Percentiles rank a stretch among this genome's conserved stretches.
Evolutionary conservation across 2,329 filamentous ascomycete species (phyloP).

Genomic region (Talaromyces pinophilus): DNA sequence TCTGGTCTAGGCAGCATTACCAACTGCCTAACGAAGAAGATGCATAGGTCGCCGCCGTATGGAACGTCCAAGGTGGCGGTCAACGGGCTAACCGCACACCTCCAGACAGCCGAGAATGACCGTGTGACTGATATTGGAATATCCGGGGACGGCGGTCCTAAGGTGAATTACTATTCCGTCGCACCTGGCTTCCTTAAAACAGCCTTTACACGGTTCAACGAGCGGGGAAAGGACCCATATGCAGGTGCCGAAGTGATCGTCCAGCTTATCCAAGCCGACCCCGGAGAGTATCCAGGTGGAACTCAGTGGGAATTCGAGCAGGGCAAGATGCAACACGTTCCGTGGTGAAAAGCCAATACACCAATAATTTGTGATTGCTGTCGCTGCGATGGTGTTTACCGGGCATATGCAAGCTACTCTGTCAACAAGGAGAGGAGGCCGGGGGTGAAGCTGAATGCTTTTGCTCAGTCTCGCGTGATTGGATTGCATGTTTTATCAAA

Average conservation of each 20-base stretch:
- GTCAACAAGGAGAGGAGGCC: too few species aligned
- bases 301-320: constrained; percentile 31
- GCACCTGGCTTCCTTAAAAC: constrained; percentile 32
- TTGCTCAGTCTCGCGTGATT: too few species aligned
- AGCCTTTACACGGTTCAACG: constrained; percentile 29
- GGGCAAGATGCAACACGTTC: constrained; percentile 30
- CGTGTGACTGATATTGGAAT: not conserved
- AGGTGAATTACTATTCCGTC: constrained; percentile 26
- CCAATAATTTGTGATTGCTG: too few species aligned
- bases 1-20: constrained; percentile 39
- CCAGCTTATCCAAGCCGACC: constrained; percentile 24
- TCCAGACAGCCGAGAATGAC: constrained; percentile 8
- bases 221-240: constrained; percentile 27
- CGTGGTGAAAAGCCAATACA: constrained; percentile 26
- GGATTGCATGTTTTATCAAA: too few species aligned
- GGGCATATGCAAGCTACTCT: too few species aligned
- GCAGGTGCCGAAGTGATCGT: constrained; percentile 33
- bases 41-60: constrained; percentile 34
- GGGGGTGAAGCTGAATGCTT: too few species aligned
- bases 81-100: constrained; percentile 41
- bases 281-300: constrained; percentile 26
- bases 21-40: constrained; percentile 41
- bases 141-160: not conserved
- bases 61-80: constrained; percentile 39
- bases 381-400: too few species aligned